These are phyloP conservation scores for Plenodomus biglobosus DNA, from an alignment of 2,329 filamentous ascomycete genomes.

Conservation along the genomic window DNA sequence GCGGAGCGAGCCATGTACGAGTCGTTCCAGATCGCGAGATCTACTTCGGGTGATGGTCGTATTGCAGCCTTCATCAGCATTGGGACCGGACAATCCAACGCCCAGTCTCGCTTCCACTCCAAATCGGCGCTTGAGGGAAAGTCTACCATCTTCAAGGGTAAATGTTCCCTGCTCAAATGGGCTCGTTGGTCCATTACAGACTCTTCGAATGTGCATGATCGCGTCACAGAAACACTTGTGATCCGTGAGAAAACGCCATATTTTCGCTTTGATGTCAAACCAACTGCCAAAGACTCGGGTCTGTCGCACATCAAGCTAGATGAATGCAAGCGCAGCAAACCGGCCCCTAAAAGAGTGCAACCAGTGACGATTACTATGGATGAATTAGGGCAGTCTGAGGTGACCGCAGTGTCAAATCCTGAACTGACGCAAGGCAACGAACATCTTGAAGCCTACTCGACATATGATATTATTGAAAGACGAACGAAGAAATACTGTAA, in stretches of 20 bases:
- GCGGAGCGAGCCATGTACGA: neutral
- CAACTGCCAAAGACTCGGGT: neutral
- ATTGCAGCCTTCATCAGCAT: neutral
- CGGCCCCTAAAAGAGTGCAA: neutral
- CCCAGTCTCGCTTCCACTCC: neutral
- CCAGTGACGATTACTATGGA: no score
- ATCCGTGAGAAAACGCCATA: neutral
- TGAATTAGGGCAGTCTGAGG: no score
- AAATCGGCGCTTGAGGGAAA: no score
- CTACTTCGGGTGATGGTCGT: neutral
- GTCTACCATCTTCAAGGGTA: neutral
- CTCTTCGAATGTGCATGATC: neutral
- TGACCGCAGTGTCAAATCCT: no score
- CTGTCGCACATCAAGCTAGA: neutral
- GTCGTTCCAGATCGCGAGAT: neutral
- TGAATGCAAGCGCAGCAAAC: neutral
- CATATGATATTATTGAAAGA: no score
- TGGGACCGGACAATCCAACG: neutral
- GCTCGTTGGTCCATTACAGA: neutral
- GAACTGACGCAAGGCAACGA: no score
- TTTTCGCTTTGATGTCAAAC: conserved; percentile 1
- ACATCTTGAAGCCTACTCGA: no score
- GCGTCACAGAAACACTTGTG: neutral
- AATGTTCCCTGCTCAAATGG: neutral
- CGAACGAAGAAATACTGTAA: no score